phyloP scores from a whole-genome alignment of 768 basidiomycete genomes.

The Flagelloscypha sp. region DNA sequence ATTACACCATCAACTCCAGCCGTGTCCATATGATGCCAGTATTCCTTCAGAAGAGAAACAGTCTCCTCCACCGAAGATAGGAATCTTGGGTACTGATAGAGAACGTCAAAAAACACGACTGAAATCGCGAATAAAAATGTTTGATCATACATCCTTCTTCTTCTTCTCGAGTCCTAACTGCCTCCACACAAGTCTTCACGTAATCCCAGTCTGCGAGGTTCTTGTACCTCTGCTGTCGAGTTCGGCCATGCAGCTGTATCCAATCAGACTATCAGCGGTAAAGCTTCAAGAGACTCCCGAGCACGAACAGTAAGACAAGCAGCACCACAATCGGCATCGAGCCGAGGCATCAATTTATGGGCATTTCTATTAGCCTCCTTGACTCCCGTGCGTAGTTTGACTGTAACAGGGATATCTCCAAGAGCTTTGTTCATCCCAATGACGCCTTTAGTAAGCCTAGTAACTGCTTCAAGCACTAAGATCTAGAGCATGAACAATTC shows the following conservation, averaged over 20 bases:
- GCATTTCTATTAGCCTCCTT: slow-evolving; percentile 79
- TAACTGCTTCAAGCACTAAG: slow-evolving; percentile 75
- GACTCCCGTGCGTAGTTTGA: slow-evolving; percentile 89
- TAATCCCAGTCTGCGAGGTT: slow-evolving; percentile 93
- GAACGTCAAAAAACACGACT: slow-evolving; percentile 1
- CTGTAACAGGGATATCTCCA: slow-evolving; percentile 85
- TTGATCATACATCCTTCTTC: slow-evolving; percentile 58
- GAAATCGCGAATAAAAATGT: neutral
- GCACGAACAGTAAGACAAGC: slow-evolving; percentile 35
- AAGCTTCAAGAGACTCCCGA: neutral
- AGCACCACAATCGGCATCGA: slow-evolving; percentile 37
- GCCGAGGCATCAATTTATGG: slow-evolving; percentile 85
- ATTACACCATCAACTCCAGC: slow-evolving; percentile 91
- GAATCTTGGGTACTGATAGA: slow-evolving; percentile 64
- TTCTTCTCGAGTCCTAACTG: slow-evolving; percentile 60
- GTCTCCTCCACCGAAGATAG: slow-evolving; percentile 95
- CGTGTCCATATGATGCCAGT: slow-evolving; percentile 68
- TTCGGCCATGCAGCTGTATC: slow-evolving; percentile 85
- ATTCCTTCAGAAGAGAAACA: slow-evolving; percentile 82
- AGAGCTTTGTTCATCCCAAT: slow-evolving; percentile 87
- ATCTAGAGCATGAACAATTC: slow-evolving; percentile 1
- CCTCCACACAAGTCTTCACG: slow-evolving; percentile 78
- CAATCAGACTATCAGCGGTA: neutral
- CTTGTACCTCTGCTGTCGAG: slow-evolving; percentile 90
- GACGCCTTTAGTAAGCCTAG: slow-evolving; percentile 78